Conservation (phyloP, 2,329 filamentous ascomycete species). For the Aspergillus jensenii region DNA sequence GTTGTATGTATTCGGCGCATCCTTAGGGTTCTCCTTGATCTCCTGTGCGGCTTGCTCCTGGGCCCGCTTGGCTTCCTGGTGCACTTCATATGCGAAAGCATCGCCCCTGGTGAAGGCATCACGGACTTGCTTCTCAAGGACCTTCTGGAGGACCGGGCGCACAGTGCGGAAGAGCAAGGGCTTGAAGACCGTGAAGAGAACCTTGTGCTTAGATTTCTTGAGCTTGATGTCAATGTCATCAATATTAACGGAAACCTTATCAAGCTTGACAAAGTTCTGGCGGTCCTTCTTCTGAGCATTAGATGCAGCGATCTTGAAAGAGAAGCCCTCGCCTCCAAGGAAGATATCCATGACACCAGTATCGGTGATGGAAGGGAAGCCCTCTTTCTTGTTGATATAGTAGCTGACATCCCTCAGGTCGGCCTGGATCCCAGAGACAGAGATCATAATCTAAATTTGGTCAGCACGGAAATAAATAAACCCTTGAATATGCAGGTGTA, state of each 20-base stretch:
- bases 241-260: slow-evolving; percentile 80
- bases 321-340: slow-evolving; percentile 82
- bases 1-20: slow-evolving; percentile 79
- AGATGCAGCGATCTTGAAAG: slow-evolving; percentile 87
- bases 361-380: slow-evolving; percentile 85
- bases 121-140: slow-evolving; percentile 83
- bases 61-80: slow-evolving; percentile 77
- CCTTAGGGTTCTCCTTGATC: slow-evolving; percentile 66
- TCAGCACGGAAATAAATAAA: background rate
- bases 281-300: slow-evolving; percentile 73
- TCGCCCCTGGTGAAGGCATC: slow-evolving; percentile 78
- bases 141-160: slow-evolving; percentile 80
- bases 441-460: slow-evolving; percentile 62
- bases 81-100: slow-evolving; percentile 69
- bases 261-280: slow-evolving; percentile 90
- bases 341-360: slow-evolving; percentile 85
- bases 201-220: slow-evolving; percentile 92
- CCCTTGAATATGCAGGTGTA: background rate
- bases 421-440: slow-evolving; percentile 87
- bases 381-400: slow-evolving; percentile 92
- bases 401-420: slow-evolving; percentile 89
- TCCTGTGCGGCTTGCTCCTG: slow-evolving; percentile 48
- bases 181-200: slow-evolving; percentile 84
- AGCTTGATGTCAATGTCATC: slow-evolving; percentile 83
- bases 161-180: slow-evolving; percentile 81